Base-by-base conservation (phyloP, 768 basidiomycete genomes). In the Lepiota brunneoincarnata region DNA sequence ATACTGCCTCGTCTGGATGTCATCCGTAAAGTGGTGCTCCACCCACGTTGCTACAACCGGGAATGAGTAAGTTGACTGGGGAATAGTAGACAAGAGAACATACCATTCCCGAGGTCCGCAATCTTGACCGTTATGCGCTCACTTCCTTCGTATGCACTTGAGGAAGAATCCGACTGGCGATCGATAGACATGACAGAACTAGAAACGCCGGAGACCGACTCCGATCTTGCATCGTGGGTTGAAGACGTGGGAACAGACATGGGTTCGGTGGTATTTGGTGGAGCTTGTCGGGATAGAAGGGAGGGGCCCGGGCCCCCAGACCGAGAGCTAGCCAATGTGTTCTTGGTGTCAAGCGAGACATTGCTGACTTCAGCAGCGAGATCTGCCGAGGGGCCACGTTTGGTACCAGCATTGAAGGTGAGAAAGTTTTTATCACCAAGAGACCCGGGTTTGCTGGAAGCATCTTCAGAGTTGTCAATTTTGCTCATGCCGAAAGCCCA, bases 1-100 rank as follows among this genome's bases (percentile, higher is more conserved):
- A 68, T 98, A 98, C 64, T 98, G 97, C 64, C 96, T 75, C 23
- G 97, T 99, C 73, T 98, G 90, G 61, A 98, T 98, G 63, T 98
- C 97, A 70, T 99, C 96, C 39, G 97, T 98, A 60, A 98, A 99
- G 66, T 98, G 97, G 60, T 98, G 91, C 63, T 96, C 91, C 26
- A 83, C 83, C 90, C 90, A 91, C 1, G 90, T 92, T 9, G 90
- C 90, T 87, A 61, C 21, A 21, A 34, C 5, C 39, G 45, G 43
- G 5, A 48, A 43, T 44, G 42, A 39, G 51, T 54, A 36, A 50
- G 21, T 20, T 34, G 36, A 38, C 38, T 6, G 28, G 39, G 6
- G 11, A 6, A 34, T 4, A 34, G 23, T 28, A 15, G 15, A 42
- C 24, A 20, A 12, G 34, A 24, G 21, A 43, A 28, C 84, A 55